Evolutionary conservation across 83 land plant genomes (phyloP).

Genomic region (Isoetes engelmannii): DNA sequence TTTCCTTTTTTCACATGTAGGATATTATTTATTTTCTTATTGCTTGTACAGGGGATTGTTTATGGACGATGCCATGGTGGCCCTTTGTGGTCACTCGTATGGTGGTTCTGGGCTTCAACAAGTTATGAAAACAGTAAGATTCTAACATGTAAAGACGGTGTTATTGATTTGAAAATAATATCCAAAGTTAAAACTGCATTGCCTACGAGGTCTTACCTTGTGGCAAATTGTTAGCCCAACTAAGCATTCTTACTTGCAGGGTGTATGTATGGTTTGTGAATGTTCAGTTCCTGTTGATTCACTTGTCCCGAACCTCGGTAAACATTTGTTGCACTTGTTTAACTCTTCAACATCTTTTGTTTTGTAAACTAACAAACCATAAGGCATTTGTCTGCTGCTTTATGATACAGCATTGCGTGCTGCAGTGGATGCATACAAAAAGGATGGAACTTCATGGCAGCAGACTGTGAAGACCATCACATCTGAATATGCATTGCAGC

Average conservation of each 20-base stretch:
- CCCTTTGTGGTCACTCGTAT: slow-evolving; percentile 13
- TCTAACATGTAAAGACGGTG: neutral
- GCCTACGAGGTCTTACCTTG: neutral
- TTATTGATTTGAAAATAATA: neutral
- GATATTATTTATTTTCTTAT: neutral
- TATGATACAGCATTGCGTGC: too few relatives aligned
- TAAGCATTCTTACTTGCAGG: neutral
- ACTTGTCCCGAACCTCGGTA: slow-evolving; percentile 11
- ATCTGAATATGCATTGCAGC: too few relatives aligned
- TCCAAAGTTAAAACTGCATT: neutral
- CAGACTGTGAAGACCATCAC: too few relatives aligned
- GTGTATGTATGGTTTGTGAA: slow-evolving; percentile 11
- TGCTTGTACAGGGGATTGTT: slow-evolving; percentile 7
- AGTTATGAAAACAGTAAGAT: neutral
- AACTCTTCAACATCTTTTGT: too few relatives aligned
- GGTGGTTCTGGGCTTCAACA: slow-evolving; percentile 8
- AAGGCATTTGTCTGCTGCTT: too few relatives aligned
- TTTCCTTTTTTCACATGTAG: neutral
- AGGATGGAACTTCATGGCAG: too few relatives aligned
- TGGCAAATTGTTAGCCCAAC: slow-evolving; percentile 1
- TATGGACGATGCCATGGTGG: slow-evolving; percentile 20
- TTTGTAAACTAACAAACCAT: too few relatives aligned
- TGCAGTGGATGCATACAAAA: too few relatives aligned
- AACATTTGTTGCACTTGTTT: neutral
- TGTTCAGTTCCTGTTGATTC: slow-evolving; percentile 10